Conservation (phyloP, 345 rosid genomes). For the Acer negundo region DNA sequence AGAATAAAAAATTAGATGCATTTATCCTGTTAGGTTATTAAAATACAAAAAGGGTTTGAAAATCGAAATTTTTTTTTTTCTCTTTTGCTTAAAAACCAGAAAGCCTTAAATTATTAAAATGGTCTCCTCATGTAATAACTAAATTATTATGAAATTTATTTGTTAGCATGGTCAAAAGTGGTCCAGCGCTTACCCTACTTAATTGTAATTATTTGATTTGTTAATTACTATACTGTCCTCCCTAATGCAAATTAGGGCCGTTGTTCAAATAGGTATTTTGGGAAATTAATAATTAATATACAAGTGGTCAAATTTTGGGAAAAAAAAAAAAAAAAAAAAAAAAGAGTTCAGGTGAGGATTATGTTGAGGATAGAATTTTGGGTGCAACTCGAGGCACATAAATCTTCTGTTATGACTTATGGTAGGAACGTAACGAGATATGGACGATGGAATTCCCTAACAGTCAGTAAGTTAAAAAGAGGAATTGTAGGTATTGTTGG, state of each 20-base stretch:
- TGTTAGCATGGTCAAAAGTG: not conserved
- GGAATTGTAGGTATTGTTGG: constrained; percentile 36
- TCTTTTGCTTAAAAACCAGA: too few relatives aligned
- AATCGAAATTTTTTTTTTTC: too few relatives aligned
- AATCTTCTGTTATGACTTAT: too few relatives aligned
- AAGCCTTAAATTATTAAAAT: too few relatives aligned
- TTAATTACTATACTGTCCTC: not conserved
- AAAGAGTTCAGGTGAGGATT: not conserved
- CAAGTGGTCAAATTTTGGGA: not conserved
- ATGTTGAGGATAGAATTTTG: too few relatives aligned
- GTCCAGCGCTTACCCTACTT: not conserved
- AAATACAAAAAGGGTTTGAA: too few relatives aligned
- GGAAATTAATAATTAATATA: constrained; percentile 14
- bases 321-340: not conserved
- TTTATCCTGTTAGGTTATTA: too few relatives aligned
- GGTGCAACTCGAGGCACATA: not conserved
- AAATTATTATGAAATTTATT: too few relatives aligned
- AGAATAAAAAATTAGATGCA: too few relatives aligned
- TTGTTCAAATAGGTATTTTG: constrained; percentile 3
- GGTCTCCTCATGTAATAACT: too few relatives aligned
- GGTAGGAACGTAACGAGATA: too few relatives aligned
- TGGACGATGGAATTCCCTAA: not conserved
- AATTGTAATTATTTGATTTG: not conserved
- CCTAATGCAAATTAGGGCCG: not conserved
- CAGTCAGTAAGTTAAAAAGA: constrained; percentile 11